Conservation (phyloP, 805 yeast genomes). For the Ogataea pilisensis region DNA sequence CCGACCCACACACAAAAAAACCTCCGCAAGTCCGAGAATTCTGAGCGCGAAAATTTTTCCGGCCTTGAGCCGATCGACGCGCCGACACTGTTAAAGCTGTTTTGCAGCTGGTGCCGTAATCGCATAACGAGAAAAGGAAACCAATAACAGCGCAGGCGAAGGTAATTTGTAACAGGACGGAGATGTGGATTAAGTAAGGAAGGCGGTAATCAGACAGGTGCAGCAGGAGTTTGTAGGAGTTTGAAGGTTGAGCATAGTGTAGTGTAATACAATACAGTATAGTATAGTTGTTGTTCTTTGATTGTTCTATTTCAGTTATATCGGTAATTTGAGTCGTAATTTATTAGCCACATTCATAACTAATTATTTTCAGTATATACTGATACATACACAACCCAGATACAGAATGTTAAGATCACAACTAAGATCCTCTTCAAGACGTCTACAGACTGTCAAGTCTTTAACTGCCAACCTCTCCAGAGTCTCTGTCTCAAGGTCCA, state of each 20-base stretch:
- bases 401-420: constrained; percentile 18
- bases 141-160: too few relatives aligned
- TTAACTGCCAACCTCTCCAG: constrained; percentile 3
- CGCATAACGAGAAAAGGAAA: neutral
- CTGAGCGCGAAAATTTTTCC: too few relatives aligned
- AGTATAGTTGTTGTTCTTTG: too few relatives aligned
- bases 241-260: neutral
- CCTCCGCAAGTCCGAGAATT: too few relatives aligned
- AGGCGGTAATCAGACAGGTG: neutral
- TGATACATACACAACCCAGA: neutral
- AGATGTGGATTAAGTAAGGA: neutral
- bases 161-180: neutral
- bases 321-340: too few relatives aligned
- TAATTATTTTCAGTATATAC: neutral
- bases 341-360: too few relatives aligned
- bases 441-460: constrained; percentile 10
- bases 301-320: too few relatives aligned
- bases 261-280: neutral
- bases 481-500: constrained; percentile 14
- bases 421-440: constrained; percentile 13
- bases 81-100: neutral
- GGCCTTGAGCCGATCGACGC: neutral
- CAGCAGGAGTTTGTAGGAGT: neutral
- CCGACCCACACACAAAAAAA: too few relatives aligned
- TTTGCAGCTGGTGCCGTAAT: neutral